Conservation (phyloP, 768 basidiomycete genomes). For the Suillus subluteus region DNA sequence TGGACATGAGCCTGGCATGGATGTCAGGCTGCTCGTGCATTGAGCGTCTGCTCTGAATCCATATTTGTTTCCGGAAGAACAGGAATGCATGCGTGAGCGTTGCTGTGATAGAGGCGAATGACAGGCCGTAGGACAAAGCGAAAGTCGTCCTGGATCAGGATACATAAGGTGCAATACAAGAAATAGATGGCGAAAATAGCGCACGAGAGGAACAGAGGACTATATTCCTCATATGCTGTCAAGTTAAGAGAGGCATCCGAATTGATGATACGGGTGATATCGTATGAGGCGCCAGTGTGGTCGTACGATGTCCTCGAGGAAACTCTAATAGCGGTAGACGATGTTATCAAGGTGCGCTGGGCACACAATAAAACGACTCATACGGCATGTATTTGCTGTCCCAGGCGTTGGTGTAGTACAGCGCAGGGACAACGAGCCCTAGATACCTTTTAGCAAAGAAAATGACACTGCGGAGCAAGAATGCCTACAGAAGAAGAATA, state of each 20-base stretch:
- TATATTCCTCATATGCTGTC: constrained; percentile 57
- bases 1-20: constrained; percentile 51
- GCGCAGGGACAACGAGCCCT: constrained; percentile 60
- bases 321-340: constrained; percentile 40
- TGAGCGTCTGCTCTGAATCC: constrained; percentile 67
- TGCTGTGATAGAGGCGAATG: constrained; percentile 82
- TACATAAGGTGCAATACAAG: constrained; percentile 25
- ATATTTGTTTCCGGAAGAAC: constrained; percentile 81
- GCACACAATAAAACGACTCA: constrained; percentile 22
- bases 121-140: constrained; percentile 77
- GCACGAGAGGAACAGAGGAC: constrained; percentile 61
- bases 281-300: constrained; percentile 59
- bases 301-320: constrained; percentile 69
- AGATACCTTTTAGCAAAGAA: constrained; percentile 49
- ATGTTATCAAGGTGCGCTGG: neutral
- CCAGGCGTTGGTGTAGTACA: constrained; percentile 75
- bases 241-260: constrained; percentile 57
- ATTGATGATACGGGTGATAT: constrained; percentile 60
- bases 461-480: constrained; percentile 44
- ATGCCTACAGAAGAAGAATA: constrained; percentile 66
- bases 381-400: constrained; percentile 58
- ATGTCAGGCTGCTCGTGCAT: constrained; percentile 79
- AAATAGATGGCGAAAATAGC: constrained; percentile 25
- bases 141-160: constrained; percentile 52
- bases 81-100: constrained; percentile 74